Base-by-base conservation (phyloP, 2,329 filamentous ascomycete genomes). In the Botrytis deweyae region DNA sequence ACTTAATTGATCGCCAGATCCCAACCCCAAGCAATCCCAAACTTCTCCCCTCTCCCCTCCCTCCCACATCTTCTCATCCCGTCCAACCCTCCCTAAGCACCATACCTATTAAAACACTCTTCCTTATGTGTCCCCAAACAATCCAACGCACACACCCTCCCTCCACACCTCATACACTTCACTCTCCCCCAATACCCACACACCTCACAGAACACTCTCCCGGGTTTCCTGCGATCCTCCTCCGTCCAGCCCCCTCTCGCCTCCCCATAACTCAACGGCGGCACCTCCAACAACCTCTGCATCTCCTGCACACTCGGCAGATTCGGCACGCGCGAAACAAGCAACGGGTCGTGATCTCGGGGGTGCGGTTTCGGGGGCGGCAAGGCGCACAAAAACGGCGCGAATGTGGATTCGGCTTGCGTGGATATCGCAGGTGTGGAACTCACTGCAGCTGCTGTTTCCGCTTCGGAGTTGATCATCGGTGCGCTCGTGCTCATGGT, bases 121-220 rank as follows among this genome's bases (percentile, higher is more conserved):
- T 93, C 91, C 72, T 90, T 87, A 81, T 95, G 93, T 75, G 87
- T 85, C 79, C 90, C 89, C 78, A 94, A 86, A 79, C 93, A 95
- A 74, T 93, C 90, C 77, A 95, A 82, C 58, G 92, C 92, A 81
- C 93, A 95, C n/a, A 93, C 90, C 78, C 91, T 86, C 64, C 88
- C 88, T n/a, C 92, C 92, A 82, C 93, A 95, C 84, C 92, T 93
- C 81, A 91, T 87, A 83, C 93, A 95, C 82, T 87, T 88, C 64
- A 93, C 90, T 59, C 90, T 85, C 3, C 92, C 93, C 92, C 93
- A 95, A 82, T 94, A 95, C 22, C 93, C 93, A 80, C 93, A 95
- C 46, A 94, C 89, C 80, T 91, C 91, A 82, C 93, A 95, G 81
- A 95, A 95, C 52, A 85, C 84, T 74, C 92, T 85, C 65, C 84